Percentiles rank a stretch among this genome's conserved stretches.
Conservation (phyloP, 441 rosid species). For the Aleurites moluccanus region DNA sequence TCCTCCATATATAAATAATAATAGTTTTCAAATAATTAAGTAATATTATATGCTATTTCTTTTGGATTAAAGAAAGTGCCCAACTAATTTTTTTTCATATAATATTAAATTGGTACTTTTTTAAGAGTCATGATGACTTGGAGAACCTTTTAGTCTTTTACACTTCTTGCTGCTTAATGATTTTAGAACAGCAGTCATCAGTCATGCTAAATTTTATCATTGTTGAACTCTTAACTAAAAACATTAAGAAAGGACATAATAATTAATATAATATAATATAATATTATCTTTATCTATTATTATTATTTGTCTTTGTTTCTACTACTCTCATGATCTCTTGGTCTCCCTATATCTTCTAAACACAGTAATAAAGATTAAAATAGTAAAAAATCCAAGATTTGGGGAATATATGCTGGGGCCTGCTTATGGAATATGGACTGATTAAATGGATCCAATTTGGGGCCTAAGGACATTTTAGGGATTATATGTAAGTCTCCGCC, state of each 20-base stretch:
- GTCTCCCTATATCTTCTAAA: slow-evolving; percentile 34
- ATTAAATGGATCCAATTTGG: slow-evolving; percentile 10
- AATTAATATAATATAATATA: no score
- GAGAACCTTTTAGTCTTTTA: no score
- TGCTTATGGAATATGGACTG: slow-evolving; percentile 2
- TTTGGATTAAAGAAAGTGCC: not conserved
- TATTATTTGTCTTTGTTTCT: not conserved
- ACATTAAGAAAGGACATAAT: not conserved
- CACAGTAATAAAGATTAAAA: slow-evolving; percentile 36
- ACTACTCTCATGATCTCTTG: slow-evolving; percentile 40
- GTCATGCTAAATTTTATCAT: no score
- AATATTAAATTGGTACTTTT: no score
- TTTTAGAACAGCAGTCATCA: no score
- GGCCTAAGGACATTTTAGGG: slow-evolving; percentile 2
- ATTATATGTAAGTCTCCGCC: not conserved
- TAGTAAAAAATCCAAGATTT: slow-evolving; percentile 35
- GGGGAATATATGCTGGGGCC: slow-evolving; percentile 51
- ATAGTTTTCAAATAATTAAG: no score
- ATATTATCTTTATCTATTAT: not conserved
- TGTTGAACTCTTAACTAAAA: no score
- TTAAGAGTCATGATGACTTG: no score
- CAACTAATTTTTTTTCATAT: no score
- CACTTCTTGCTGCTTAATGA: no score
- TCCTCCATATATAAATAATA: not conserved
- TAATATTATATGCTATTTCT: not conserved